Conservation (phyloP, 2,329 filamentous ascomycete genomes). For the Colletotrichum chlorophyti region DNA sequence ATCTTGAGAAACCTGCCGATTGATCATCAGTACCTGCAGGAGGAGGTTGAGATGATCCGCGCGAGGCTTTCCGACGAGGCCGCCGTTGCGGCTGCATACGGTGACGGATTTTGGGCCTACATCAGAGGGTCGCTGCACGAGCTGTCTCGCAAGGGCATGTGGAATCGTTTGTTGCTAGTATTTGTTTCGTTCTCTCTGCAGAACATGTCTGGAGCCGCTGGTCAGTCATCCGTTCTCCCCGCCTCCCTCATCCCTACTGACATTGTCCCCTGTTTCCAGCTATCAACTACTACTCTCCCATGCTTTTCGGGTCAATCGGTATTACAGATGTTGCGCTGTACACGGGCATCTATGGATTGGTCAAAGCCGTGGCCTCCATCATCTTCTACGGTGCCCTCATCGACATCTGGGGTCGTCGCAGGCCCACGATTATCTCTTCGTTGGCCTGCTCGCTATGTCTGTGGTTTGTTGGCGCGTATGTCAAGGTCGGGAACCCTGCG, state of each 20-base stretch:
- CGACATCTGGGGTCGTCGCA: constrained; percentile 47
- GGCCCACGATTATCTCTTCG: constrained; percentile 54
- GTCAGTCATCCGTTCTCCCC: constrained; percentile 28
- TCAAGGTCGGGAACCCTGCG: constrained; percentile 57
- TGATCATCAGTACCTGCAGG: constrained; percentile 50
- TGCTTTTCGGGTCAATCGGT: constrained; percentile 50
- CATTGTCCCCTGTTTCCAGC: constrained; percentile 29
- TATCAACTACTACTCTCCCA: constrained; percentile 52
- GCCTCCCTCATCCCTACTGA: constrained; percentile 4
- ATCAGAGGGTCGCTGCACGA: constrained; percentile 43
- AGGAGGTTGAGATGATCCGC: constrained; percentile 55
- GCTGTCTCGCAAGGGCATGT: constrained; percentile 46
- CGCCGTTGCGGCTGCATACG: constrained; percentile 39
- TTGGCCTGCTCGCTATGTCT: constrained; percentile 54
- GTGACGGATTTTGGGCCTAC: constrained; percentile 40
- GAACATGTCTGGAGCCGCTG: constrained; percentile 48
- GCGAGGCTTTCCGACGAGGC: constrained; percentile 42
- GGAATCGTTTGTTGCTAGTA: constrained; percentile 46
- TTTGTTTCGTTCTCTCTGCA: constrained; percentile 46
- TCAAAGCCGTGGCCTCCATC: constrained; percentile 49
- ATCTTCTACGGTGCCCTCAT: constrained; percentile 49
- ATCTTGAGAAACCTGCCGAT: constrained; percentile 51
- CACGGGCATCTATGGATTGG: constrained; percentile 58
- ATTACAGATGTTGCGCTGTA: constrained; percentile 52
- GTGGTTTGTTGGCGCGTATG: constrained; percentile 60